Evolutionary conservation across 202 grass and related monocot species (phyloP).

Genomic region (Setaria italica): DNA sequence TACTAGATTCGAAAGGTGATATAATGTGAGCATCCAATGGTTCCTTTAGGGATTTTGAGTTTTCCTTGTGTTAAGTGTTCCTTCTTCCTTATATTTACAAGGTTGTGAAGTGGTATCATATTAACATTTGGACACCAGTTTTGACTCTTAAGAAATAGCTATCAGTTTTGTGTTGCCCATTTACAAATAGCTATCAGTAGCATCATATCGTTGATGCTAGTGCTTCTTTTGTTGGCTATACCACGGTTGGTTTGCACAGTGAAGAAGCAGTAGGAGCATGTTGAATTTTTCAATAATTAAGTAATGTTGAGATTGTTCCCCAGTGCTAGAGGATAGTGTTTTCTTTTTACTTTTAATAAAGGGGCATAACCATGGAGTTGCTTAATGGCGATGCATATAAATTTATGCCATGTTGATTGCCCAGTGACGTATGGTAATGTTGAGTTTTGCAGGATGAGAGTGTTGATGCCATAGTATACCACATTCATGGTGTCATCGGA

Average conservation of each 20-base stretch:
- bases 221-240: background rate
- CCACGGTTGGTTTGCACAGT: background rate
- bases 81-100: slow-evolving; percentile 11
- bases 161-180: background rate
- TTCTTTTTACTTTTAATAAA: background rate
- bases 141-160: background rate
- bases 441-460: slow-evolving; percentile 64
- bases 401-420: background rate
- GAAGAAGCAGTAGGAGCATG: background rate
- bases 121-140: background rate
- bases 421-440: background rate
- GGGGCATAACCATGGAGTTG: background rate
- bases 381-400: background rate
- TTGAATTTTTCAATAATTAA: background rate
- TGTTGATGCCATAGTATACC: slow-evolving; percentile 73
- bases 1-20: slow-evolving; percentile 9
- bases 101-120: background rate
- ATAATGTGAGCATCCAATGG: background rate
- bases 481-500: slow-evolving; percentile 75
- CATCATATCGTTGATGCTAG: background rate
- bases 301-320: slow-evolving; percentile 1
- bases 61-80: background rate
- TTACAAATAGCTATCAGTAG: background rate
- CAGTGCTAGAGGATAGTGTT: background rate
- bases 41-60: background rate